Conservation (phyloP, 2,329 filamentous ascomycete species). For the Fusarium globosum region DNA sequence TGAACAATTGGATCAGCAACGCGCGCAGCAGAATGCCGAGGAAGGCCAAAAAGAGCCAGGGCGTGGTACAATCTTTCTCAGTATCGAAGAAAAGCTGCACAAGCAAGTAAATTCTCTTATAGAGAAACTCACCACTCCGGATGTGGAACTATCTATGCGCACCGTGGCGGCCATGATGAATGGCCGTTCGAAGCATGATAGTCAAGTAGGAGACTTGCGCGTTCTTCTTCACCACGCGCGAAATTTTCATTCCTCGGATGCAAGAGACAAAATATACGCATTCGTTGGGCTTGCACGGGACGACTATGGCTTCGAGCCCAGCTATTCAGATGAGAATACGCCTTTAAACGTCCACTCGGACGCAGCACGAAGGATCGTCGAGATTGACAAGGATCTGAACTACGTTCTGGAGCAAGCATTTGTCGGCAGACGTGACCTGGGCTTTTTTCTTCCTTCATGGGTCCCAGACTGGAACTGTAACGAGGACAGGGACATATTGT, state of each 20-base stretch:
- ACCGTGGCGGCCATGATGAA: background rate
- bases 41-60: background rate
- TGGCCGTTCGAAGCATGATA: background rate
- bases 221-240: background rate
- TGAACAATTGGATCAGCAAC: background rate
- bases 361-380: background rate
- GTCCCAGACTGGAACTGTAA: background rate
- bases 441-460: background rate
- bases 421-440: background rate
- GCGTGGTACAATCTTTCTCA: rapidly evolving
- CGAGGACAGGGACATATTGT: background rate
- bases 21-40: background rate
- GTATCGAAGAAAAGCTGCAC: background rate
- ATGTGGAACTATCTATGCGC: background rate
- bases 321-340: background rate
- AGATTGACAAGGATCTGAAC: background rate
- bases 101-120: background rate
- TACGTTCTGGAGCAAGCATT: background rate
- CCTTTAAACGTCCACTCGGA: background rate
- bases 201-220: background rate
- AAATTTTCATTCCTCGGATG: background rate
- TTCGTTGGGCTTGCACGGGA: background rate
- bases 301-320: background rate
- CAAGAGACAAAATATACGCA: background rate
- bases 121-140: background rate